Evolutionary conservation across 768 basidiomycete genomes (phyloP).

Genomic region (Neoboletus magnificus): DNA sequence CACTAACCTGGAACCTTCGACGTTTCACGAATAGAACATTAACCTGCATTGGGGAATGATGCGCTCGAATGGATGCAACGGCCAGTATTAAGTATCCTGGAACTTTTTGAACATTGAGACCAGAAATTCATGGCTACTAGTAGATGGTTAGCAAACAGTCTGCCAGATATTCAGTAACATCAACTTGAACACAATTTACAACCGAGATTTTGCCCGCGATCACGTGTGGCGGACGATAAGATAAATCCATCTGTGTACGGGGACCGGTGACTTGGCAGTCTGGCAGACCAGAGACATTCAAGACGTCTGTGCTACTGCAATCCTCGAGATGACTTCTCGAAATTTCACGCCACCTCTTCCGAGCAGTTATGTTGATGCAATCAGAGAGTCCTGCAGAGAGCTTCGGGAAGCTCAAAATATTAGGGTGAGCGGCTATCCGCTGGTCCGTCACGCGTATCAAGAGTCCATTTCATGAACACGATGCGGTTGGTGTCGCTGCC

Average conservation of each 20-base stretch:
- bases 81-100: neutral
- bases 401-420: slow-evolving; percentile 49
- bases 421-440: slow-evolving; percentile 39
- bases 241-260: too few species aligned
- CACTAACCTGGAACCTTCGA: neutral
- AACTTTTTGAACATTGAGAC: slow-evolving; percentile 11
- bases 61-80: slow-evolving; percentile 13
- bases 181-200: neutral
- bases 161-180: neutral
- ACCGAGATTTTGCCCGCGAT: slow-evolving; percentile 4
- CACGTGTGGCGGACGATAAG: slow-evolving; percentile 16
- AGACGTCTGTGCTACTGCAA: neutral
- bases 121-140: slow-evolving; percentile 11
- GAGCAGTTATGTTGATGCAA: slow-evolving; percentile 46
- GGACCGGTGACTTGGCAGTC: too few species aligned
- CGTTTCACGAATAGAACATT: neutral
- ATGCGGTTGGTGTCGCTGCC: neutral
- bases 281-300: neutral
- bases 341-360: slow-evolving; percentile 40
- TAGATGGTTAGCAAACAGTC: neutral
- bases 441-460: neutral
- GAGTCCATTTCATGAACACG: neutral
- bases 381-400: slow-evolving; percentile 50
- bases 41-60: slow-evolving; percentile 22
- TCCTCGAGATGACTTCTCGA: slow-evolving; percentile 11